Base-by-base conservation (phyloP, 2,329 filamentous ascomycete species). In the Colletotrichum sp. region DNA sequence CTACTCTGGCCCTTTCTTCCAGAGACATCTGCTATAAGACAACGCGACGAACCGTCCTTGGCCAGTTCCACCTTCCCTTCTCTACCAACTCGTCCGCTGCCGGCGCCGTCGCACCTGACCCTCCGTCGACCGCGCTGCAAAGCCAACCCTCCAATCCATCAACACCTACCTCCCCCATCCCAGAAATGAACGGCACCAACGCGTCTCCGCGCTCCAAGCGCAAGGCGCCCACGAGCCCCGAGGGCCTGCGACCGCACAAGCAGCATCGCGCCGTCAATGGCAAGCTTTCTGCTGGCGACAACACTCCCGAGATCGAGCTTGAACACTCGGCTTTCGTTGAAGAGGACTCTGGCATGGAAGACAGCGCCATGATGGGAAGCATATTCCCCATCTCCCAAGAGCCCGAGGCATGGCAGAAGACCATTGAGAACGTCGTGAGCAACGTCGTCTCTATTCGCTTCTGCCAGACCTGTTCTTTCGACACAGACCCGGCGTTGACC, bases 381-480 rank as follows among this genome's bases (percentile, higher is more conserved):
- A 74, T 78, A 66, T 66, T 77, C 28, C 55, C 74, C n/a, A 67
- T 76, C 18, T 28, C 74, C 8, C 77, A 78, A 58, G 79, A 80
- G 61, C 77, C 78, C 25, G 78, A 58, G 76, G 96, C 98, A 86
- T 99, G 97, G 97, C 96, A 98, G 85, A 94, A 93, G 66, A 98
- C 96, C 1, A 98, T 98, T 76, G 96, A 98, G 85, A 94, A 93
- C 77, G 97, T 99, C 5, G 96, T 99, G 70, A 93, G 94, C 83
- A 98, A 96, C 80, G 97, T 98, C 22, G 97, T 99, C 66, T 98
- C 96, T n/a, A 98, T 99, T 81, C 94, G 98, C 79, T 99, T 99
- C 87, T 98, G 96, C 84, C 96, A 98, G 89, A 98, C 97, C 0
- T 98, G 95, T 84, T 96, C 96, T 28, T 99, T 99, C 84, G 97